Percentiles rank a stretch among this genome's conserved stretches.
Evolutionary conservation across 345 rosid genomes (phyloP).

Genomic region (Hibiscus trionum): DNA sequence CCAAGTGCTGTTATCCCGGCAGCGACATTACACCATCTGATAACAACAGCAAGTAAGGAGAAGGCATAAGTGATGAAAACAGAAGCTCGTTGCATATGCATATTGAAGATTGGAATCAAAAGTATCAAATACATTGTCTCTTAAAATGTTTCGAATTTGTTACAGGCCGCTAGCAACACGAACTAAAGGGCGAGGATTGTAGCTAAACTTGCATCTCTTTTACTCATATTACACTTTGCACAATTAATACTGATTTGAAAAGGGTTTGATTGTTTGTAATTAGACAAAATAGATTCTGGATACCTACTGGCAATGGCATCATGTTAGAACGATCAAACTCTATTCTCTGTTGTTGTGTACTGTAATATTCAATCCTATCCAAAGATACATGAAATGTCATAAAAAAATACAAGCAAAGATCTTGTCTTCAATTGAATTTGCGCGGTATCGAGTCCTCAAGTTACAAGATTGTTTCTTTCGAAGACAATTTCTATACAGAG

Average conservation of each 20-base stretch:
- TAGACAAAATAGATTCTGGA: too few species aligned
- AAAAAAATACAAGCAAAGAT: neutral
- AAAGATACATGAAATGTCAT: neutral
- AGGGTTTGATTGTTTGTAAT: too few species aligned
- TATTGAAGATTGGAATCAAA: neutral
- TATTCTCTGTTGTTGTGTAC: too few species aligned
- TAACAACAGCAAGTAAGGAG: constrained; percentile 40
- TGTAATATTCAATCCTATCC: too few species aligned
- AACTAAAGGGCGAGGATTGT: neutral
- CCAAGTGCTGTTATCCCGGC: constrained; percentile 62
- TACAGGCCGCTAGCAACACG: neutral
- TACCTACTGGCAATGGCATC: too few species aligned
- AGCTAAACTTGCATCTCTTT: neutral
- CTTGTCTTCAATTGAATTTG: neutral
- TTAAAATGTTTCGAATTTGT: neutral
- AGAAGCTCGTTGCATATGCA: neutral
- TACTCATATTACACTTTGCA: too few species aligned
- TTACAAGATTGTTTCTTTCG: neutral
- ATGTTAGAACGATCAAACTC: too few species aligned
- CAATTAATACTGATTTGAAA: too few species aligned
- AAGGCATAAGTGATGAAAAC: constrained; percentile 26
- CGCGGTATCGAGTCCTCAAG: neutral
- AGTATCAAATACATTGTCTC: neutral
- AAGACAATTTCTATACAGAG: too few species aligned
- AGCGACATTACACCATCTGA: constrained; percentile 58